Percentiles rank a stretch among this genome's conserved stretches.
phyloP scores from a whole-genome alignment of 2,329 filamentous ascomycete species.

The Pyrenophora graminea region DNA sequence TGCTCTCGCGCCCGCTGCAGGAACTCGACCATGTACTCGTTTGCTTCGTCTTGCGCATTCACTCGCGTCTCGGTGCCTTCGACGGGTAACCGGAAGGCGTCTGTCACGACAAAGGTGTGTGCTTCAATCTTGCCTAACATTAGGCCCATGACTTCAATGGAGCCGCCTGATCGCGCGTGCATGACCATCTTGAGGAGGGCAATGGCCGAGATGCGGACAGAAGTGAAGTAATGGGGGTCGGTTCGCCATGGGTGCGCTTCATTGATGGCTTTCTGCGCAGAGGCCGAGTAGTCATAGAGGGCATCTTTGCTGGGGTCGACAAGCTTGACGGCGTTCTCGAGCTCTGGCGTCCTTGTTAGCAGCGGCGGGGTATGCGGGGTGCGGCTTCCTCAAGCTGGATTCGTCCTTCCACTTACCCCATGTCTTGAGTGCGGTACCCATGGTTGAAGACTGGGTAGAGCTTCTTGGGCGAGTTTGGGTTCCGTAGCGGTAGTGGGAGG shows the following conservation, averaged over 20 bases:
- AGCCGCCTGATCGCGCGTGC: slow-evolving; percentile 94
- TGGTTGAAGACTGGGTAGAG: slow-evolving; percentile 18
- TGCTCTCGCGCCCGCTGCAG: slow-evolving; percentile 74
- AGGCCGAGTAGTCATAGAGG: slow-evolving; percentile 80
- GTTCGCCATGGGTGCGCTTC: slow-evolving; percentile 72
- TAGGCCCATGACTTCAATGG: slow-evolving; percentile 93
- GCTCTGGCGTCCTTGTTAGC: slow-evolving; percentile 62
- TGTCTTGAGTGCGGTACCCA: slow-evolving; percentile 44
- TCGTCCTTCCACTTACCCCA: slow-evolving; percentile 36
- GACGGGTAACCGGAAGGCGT: slow-evolving; percentile 90
- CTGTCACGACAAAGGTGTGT: slow-evolving; percentile 87
- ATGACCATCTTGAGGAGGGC: slow-evolving; percentile 99
- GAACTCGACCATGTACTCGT: slow-evolving; percentile 95
- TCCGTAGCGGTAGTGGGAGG: slow-evolving; percentile 14
- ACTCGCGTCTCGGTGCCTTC: slow-evolving; percentile 98
- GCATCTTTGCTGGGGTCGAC: slow-evolving; percentile 87
- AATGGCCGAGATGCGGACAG: slow-evolving; percentile 89
- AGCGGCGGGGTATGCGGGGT: slow-evolving; percentile 11
- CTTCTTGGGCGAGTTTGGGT: slow-evolving; percentile 11
- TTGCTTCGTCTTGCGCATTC: slow-evolving; percentile 92
- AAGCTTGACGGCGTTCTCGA: slow-evolving; percentile 80
- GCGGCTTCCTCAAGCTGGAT: not conserved
- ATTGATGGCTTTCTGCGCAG: slow-evolving; percentile 68
- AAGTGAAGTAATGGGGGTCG: slow-evolving; percentile 87
- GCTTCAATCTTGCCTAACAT: slow-evolving; percentile 94